phyloP scores from a whole-genome alignment of 1,139 yeast genomes.

The Yamadazyma jaroonii region DNA sequence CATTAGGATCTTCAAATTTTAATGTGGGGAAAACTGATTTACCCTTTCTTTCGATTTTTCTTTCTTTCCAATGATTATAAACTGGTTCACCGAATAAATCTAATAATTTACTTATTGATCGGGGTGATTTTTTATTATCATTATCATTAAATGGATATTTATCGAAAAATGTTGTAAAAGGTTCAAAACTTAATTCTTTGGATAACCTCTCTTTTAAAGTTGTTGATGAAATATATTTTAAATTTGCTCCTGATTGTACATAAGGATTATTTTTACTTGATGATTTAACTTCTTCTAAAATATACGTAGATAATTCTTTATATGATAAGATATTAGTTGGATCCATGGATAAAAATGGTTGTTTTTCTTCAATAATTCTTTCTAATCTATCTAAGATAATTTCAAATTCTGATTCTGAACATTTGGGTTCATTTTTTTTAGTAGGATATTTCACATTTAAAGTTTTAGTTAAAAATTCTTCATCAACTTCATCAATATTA shows the following conservation, averaged over 20 bases:
- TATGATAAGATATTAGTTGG: constrained; percentile 72
- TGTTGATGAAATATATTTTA: constrained; percentile 36
- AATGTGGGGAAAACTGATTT: constrained; percentile 69
- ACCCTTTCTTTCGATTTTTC: constrained; percentile 74
- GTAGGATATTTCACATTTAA: constrained; percentile 35
- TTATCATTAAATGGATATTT: constrained; percentile 33
- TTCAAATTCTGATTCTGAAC: constrained; percentile 86
- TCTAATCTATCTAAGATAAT: constrained; percentile 73
- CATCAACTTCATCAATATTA: constrained; percentile 90
- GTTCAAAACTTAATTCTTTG: constrained; percentile 37
- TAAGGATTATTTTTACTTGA: constrained; percentile 29
- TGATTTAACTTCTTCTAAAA: constrained; percentile 33
- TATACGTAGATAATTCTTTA: constrained; percentile 60
- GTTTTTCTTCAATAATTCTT: constrained; percentile 68
- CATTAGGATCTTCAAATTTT: constrained; percentile 78
- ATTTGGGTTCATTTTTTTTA: constrained; percentile 20
- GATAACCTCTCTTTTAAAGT: constrained; percentile 39
- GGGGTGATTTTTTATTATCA: constrained; percentile 15
- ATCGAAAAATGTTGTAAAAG: constrained; percentile 51
- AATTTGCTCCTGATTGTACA: constrained; percentile 26
- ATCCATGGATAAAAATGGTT: constrained; percentile 85
- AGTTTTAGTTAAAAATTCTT: constrained; percentile 50
- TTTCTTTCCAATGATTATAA: constrained; percentile 77
- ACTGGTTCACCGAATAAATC: constrained; percentile 64
- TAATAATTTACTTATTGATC: constrained; percentile 54